Evolutionary conservation across 257 asterid species (phyloP), one percentile per base, ranked within the genome.

Genomic region (Solanum rostratum): DNA sequence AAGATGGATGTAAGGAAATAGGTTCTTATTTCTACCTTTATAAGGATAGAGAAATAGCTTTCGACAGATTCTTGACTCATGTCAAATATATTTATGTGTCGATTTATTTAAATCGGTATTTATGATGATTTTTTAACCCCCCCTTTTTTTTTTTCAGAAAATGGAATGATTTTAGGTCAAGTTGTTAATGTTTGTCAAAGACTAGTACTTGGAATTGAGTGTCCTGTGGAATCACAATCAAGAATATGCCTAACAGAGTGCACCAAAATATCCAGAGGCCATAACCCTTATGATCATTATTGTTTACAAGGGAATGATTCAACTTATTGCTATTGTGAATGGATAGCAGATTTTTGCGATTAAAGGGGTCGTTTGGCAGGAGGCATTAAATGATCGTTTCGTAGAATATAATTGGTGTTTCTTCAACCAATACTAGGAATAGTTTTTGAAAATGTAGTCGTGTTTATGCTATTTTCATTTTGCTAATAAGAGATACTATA

Each of bases 241-340:
- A 73, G 55, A 13, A 73, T 73, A 43, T 73, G 80, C 57, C 57
- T 73, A 4, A 73, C 80, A 22, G 80, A 73, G 20, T 73, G 80
- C 80, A 43, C 37, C 22, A 43, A 45, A 43, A 73, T 73, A 43
- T 73, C 80, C 20, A 3, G 1, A 2, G 57, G 80, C 3, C 55
- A 73, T 45, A 0, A 73, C 12, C 57, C 80, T 13, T 43, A 43
- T 1, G 52, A 22, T 7, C n/a, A 73, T 45, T 73, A 43, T 73
- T 73, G 80, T 73, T 43, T 73, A 43, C 20, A 43, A 10, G 55
- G 80, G 4, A 10, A 43, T 12, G 80, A 73, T 41, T 73, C 57
- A 43, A 73, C 80, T 73, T 73, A 41, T 7, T 73, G 80, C 55
- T 73, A 41, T 73, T 43, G 80, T 73, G 29, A 73, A 11, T 73